phyloP scores from a whole-genome alignment of 345 rosid species.

The Ceriops tagal region DNA sequence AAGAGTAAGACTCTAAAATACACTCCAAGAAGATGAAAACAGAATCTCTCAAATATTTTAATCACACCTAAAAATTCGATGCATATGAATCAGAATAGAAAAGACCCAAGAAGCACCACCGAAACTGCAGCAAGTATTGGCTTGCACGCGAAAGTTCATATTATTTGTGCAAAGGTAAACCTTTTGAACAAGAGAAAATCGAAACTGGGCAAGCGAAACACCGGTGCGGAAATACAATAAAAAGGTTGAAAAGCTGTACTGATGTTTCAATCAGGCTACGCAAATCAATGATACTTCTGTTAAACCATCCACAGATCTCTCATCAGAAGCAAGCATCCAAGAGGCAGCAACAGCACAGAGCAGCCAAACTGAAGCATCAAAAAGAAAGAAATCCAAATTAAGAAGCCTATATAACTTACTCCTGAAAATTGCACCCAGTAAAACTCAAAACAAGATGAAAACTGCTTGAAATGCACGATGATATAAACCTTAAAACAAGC shows the following conservation, averaged over 20 bases:
- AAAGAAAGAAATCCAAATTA: not conserved
- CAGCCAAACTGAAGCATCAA: conserved; percentile 26
- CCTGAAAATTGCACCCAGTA: too few species aligned
- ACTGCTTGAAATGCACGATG: too few species aligned
- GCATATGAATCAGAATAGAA: not conserved
- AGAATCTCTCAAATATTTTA: not conserved
- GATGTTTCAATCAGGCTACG: too few species aligned
- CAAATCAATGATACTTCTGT: not conserved
- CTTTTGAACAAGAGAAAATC: too few species aligned
- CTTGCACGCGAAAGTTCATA: conserved; percentile 8
- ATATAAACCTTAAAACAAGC: too few species aligned
- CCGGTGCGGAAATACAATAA: not conserved
- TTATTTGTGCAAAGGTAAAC: conserved; percentile 8
- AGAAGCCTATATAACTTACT: too few species aligned
- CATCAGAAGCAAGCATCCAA: conserved; percentile 31
- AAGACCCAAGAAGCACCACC: not conserved
- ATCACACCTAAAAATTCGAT: not conserved
- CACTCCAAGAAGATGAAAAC: too few species aligned
- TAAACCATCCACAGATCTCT: not conserved
- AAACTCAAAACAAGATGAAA: too few species aligned
- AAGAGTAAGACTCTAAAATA: too few species aligned
- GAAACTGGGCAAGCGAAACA: not conserved
- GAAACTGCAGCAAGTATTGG: not conserved
- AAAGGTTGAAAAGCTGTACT: too few species aligned
- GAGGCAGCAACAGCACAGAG: conserved; percentile 33